These are phyloP conservation scores for Hypoxylon perforatum DNA, from an alignment of 495 filamentous ascomycete genomes.

Conservation along the genomic window DNA sequence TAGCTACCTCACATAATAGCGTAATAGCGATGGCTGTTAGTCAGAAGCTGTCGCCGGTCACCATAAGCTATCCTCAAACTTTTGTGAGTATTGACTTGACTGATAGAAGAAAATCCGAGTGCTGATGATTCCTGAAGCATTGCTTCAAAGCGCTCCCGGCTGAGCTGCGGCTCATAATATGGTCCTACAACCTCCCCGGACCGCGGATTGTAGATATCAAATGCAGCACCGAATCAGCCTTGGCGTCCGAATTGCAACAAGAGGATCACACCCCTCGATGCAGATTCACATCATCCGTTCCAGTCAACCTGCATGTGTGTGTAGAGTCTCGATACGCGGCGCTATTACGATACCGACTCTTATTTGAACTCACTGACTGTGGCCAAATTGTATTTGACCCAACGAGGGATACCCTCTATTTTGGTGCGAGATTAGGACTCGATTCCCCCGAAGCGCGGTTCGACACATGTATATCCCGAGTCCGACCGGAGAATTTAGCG, in stretches of 20 bases:
- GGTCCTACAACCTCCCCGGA: constrained; percentile 38
- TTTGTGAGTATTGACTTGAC: constrained; percentile 25
- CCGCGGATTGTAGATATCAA: constrained; percentile 42
- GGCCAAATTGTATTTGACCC: constrained; percentile 39
- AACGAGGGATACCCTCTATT: constrained; percentile 43
- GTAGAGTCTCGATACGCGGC: constrained; percentile 42
- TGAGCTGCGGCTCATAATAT: constrained; percentile 46
- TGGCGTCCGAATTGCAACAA: constrained; percentile 4
- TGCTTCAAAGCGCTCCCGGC: constrained; percentile 37
- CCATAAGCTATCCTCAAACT: not conserved
- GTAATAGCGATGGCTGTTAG: constrained; percentile 13
- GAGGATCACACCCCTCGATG: constrained; percentile 1
- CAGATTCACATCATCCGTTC: constrained; percentile 27
- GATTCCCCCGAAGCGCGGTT: constrained; percentile 29
- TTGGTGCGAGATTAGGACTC: constrained; percentile 31
- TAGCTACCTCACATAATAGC: not conserved
- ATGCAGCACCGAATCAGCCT: constrained; percentile 10
- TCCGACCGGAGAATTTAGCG: constrained; percentile 33
- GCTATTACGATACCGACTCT: constrained; percentile 30
- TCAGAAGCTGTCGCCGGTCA: not conserved
- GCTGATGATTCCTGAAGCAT: constrained; percentile 28
- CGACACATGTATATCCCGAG: constrained; percentile 25
- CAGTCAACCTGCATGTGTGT: constrained; percentile 43
- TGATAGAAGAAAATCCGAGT: not conserved
- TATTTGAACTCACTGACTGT: constrained; percentile 23